These are phyloP conservation scores for Boletus eberwhitei DNA, from an alignment of 768 basidiomycete genomes.

Conservation along the genomic window DNA sequence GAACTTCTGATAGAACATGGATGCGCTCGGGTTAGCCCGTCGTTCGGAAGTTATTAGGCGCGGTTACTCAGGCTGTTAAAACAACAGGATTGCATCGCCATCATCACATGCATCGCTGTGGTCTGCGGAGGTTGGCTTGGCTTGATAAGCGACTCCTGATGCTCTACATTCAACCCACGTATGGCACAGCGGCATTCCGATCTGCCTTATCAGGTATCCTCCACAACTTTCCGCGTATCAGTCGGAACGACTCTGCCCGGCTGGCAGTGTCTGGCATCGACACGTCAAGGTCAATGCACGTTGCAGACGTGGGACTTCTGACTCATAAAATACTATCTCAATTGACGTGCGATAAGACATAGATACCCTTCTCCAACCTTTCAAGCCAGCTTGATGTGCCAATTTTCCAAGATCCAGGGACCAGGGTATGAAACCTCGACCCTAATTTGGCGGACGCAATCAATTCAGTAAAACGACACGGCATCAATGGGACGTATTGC, in stretches of 20 bases:
- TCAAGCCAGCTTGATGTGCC: not conserved
- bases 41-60: not conserved
- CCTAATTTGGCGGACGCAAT: not conserved
- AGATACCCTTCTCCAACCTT: not conserved
- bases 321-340: not conserved
- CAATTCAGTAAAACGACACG: not conserved
- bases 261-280: not conserved
- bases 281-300: not conserved
- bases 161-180: not conserved
- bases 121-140: not conserved
- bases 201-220: not conserved
- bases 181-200: not conserved
- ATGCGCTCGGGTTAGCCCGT: not conserved
- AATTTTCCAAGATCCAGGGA: not conserved
- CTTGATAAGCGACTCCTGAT: slow-evolving; percentile 3
- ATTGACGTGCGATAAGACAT: not conserved
- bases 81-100: not conserved
- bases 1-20: not conserved
- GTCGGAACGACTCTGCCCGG: not conserved
- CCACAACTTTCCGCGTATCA: not conserved
- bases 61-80: not conserved
- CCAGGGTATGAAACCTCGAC: not conserved
- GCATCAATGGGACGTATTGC: not conserved
- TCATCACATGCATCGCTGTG: not conserved
- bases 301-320: not conserved